Evolutionary conservation across 2,329 filamentous ascomycete genomes (phyloP), one percentile per base, ranked within the genome.

Genomic region (Diaporthe sp.): DNA sequence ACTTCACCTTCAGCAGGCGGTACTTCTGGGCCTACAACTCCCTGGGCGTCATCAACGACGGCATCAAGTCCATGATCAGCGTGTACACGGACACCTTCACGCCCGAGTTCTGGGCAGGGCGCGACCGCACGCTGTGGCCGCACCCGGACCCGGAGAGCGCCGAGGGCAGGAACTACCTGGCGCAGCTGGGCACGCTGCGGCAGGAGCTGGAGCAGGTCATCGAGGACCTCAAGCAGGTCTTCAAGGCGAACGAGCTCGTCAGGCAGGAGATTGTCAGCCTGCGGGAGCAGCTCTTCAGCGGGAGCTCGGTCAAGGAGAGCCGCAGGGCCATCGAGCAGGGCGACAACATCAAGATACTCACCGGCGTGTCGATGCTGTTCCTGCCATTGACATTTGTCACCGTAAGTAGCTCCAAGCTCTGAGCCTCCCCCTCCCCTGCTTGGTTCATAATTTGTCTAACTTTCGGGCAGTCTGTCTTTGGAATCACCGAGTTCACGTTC

Each of bases 21-120:
- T 92, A 92, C 78, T 92, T 92, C 78, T 92, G 90, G 87, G 89
- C 89, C 0, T 91, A 88, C 78, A 90, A 91, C 80, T 90, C 89
- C 4, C 85, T 91, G 4, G 89, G 88, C 47, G 88, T 89, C 45
- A 87, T 92, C 77, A 91, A 90, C 77, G 88, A 89, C 66, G 87
- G 86, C 76, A 90, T 92, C 79, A 88, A 89, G 77, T 85, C 87
- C 40, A 91, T 91, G 85, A 84, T 90, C 13, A 84, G 88, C 61
- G 85, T 89, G 13, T 92, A 90, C 78, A 82, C 87, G 71, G 87
- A 90, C 71, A 89, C 87, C 3, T 92, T 92, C 78, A 89, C 86
- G 1, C 86, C 89, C 7, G 87, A 89, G 9, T 89, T 92, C 52
- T 92, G 89, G 89, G 84, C 86, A 47, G 90, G 90, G 13, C 83